These are phyloP conservation scores for Nicotiana obtusifolia DNA, from an alignment of 257 asterid genomes.

Conservation along the genomic window DNA sequence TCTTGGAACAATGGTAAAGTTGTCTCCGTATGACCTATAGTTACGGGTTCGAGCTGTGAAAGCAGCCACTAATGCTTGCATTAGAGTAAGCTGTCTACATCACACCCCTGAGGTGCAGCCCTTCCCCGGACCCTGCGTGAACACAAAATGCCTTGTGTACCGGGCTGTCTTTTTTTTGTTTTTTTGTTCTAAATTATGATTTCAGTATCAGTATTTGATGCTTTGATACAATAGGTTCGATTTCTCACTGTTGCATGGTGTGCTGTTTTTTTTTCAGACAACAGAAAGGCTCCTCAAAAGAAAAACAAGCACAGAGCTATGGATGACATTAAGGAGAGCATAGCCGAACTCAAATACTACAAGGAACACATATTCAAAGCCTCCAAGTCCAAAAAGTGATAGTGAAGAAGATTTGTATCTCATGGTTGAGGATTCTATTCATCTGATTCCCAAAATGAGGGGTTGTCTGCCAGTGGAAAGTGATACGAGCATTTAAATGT, in stretches of 20 bases:
- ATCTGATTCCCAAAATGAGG: not conserved
- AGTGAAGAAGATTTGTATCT: not conserved
- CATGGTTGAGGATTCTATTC: not conserved
- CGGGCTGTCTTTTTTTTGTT: too few relatives aligned
- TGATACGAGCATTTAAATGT: not conserved
- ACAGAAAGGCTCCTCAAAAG: slow-evolving; percentile 72
- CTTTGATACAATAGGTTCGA: too few relatives aligned
- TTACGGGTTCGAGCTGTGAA: too few relatives aligned
- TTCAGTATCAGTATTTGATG: too few relatives aligned
- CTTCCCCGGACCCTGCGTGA: too few relatives aligned
- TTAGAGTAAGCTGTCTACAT: too few relatives aligned
- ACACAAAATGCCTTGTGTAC: too few relatives aligned
- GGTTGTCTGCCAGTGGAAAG: not conserved
- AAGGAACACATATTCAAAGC: slow-evolving; percentile 71
- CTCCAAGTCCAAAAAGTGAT: slow-evolving; percentile 39
- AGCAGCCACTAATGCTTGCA: too few relatives aligned
- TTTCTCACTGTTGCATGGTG: not conserved
- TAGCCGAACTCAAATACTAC: slow-evolving; percentile 72
- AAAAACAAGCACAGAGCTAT: slow-evolving; percentile 78
- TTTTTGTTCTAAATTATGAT: too few relatives aligned
- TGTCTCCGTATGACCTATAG: too few relatives aligned
- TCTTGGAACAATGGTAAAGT: too few relatives aligned
- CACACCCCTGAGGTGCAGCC: too few relatives aligned
- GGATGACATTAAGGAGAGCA: slow-evolving; percentile 94
- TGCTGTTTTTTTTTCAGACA: slow-evolving; percentile 33